Evolutionary conservation across 2,329 filamentous ascomycete genomes (phyloP), one percentile per base, ranked within the genome.

Genomic region (Cordyceps fumosorosea): DNA sequence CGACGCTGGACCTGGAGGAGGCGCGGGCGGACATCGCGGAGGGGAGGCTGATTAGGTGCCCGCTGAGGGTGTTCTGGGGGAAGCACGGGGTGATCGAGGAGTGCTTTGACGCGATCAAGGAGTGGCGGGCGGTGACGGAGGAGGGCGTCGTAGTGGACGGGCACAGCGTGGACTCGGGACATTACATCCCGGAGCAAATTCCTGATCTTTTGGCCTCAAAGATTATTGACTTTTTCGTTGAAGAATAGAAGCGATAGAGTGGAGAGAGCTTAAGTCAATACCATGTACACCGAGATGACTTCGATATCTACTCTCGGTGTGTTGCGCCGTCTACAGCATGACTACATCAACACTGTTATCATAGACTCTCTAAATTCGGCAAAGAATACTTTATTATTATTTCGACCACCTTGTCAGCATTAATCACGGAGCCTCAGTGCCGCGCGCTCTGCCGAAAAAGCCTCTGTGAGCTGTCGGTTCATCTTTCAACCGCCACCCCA

Each of bases 21-120:
- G 75, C 81, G 47, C 74, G 75, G 62, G 69, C 72, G 22, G 81
- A 85, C 67, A 63, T 78, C 55, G 67, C 72, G 7, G 68, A 70
- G 1, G 79, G 78, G 0, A 74, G 72, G 64, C 75, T 75, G 69
- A 76, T 85, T 5, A 65, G 69, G 18, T 77, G 75, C 53, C 80
- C 81, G 2, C 32, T 85, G 42, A 70, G 76, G 55, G 73, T 85
- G 18, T 62, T 85, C 12, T 85, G 82, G 77, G 81, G 80, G 2
- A 74, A 74, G 53, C 67, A 74, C 5, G 79, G 79, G 0, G 74
- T 81, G 1, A 76, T 84, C 65, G 82, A 79, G 64, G 78, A 71
- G 61, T 73, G 73, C 11, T 85, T 81, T 69, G 75, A 82, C 68
- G 76, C 79, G 8, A 57, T 80, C 3, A 69, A 70, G 22, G 81